Base-by-base conservation (phyloP, 2,329 filamentous ascomycete genomes). In the Colletotrichum sp. region DNA sequence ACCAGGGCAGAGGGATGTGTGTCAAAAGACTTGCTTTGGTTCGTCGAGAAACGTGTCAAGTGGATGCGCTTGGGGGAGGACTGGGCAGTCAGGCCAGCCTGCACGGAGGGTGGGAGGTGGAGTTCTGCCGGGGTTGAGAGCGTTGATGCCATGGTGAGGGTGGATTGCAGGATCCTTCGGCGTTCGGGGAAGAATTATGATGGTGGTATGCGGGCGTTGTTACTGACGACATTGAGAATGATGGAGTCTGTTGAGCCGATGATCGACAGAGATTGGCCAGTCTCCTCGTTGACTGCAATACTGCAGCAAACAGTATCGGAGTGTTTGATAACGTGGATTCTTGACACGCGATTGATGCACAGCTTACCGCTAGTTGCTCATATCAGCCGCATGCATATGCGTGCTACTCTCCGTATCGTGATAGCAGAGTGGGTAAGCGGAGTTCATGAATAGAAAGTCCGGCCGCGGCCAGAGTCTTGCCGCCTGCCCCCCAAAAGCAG, bases 341-440 rank as follows among this genome's bases (percentile, higher is more conserved):
- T 13, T 18, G 58, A 58, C 15, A 24, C 29, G 34, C n/a, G 51
- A 4, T n/a, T 61, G 12, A 55, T 63, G 66, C 29, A 55, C 27
- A 70, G 63, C 55, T 62, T 62, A 36, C 31, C 21, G 18, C 62
- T 11, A 16, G 24, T 47, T 71, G 27, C 63, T 61, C 33, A 33
- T 67, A 18, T 31, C 36, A 66, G 69, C 13, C 29, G 21, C 43
- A 47, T 69, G 69, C 69, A 72, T 69, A 47, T 69, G 69, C 57
- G 29, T 38, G 47, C n/a, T 27, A 63, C 43, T 65, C 34, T 69
- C n/a, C 43, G 13, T 24, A 16, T 12, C 29, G 18, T 18, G 3
- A 58, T 16, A 21, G 4, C 24, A 38, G 21, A 16, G 24, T n/a
- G n/a, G 43, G 43, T 51, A 51, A 51, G 43, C 43, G 43, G 43